Conservation (phyloP, 2,329 filamentous ascomycete species). For the Madurella fahalii region DNA sequence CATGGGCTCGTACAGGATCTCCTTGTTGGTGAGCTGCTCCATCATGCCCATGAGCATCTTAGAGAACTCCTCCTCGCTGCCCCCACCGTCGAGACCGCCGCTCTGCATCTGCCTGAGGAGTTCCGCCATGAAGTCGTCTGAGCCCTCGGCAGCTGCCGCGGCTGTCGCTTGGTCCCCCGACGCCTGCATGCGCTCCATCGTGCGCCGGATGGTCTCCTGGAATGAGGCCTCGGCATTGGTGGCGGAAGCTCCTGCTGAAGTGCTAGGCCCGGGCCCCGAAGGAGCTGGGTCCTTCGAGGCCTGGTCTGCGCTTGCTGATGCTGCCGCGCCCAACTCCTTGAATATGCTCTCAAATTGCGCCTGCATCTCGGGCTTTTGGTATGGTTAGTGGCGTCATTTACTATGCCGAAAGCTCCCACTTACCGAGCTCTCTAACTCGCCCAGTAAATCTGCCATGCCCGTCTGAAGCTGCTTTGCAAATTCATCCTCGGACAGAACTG, state of each 20-base stretch:
- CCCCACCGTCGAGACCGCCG: conserved; percentile 45
- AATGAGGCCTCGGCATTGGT: conserved; percentile 61
- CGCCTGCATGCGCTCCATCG: conserved; percentile 93
- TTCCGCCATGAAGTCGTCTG: conserved; percentile 82
- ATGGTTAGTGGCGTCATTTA: neutral
- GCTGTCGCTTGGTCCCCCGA: conserved; percentile 83
- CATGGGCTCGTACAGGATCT: conserved; percentile 98
- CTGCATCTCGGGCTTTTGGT: conserved; percentile 64
- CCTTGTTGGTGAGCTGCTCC: conserved; percentile 97
- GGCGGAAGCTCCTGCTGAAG: conserved; percentile 19
- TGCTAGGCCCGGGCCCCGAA: conserved; percentile 21
- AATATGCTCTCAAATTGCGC: conserved; percentile 75
- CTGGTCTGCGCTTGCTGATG: conserved; percentile 34
- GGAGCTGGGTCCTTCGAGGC: conserved; percentile 21
- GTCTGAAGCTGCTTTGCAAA: conserved; percentile 84
- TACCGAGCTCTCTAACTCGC: conserved; percentile 61
- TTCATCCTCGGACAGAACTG: conserved; percentile 61
- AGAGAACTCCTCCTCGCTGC: conserved; percentile 78
- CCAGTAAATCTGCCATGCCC: conserved; percentile 81
- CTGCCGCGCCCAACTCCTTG: conserved; percentile 62
- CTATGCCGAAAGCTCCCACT: conserved; percentile 21
- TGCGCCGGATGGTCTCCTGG: conserved; percentile 86
- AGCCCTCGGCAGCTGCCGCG: conserved; percentile 62
- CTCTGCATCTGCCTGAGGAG: conserved; percentile 84
- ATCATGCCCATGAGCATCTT: conserved; percentile 98